These are phyloP conservation scores for Kwoniella dejecticola DNA, from an alignment of 768 basidiomycete species.

Conservation along the genomic window DNA sequence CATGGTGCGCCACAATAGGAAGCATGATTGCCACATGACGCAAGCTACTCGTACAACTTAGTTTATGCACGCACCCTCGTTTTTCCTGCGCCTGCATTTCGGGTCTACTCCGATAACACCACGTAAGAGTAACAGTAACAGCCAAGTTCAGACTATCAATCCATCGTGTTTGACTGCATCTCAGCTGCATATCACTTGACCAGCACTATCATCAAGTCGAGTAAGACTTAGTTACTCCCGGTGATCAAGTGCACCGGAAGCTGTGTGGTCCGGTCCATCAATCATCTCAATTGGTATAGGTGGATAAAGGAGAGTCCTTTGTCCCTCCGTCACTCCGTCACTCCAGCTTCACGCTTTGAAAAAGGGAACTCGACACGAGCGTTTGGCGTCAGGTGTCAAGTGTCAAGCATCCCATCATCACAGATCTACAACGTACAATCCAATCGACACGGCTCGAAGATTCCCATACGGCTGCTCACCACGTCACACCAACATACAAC, in stretches of 20 bases:
- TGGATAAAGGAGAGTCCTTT: constrained; percentile 9
- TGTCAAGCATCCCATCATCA: no score
- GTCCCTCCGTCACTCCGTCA: no score
- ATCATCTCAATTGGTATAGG: background rate
- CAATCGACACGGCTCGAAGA: no score
- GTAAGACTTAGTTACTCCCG: background rate
- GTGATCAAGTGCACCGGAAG: background rate
- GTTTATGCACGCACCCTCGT: no score
- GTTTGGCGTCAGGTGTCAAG: no score
- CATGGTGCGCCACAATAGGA: constrained; percentile 6
- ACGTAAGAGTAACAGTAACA: background rate
- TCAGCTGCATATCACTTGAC: background rate
- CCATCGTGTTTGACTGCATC: background rate
- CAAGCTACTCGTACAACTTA: no score
- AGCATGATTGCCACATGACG: constrained; percentile 2
- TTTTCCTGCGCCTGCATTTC: background rate
- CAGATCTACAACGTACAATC: no score
- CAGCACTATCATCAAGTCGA: background rate
- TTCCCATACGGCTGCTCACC: no score
- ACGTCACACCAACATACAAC: no score
- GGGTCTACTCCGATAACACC: background rate
- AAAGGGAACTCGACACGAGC: no score
- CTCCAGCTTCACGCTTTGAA: no score
- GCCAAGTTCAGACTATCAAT: background rate
- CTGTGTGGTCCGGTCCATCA: background rate